phyloP scores from a whole-genome alignment of 345 rosid genomes.

The Eucalyptus tenuipes region DNA sequence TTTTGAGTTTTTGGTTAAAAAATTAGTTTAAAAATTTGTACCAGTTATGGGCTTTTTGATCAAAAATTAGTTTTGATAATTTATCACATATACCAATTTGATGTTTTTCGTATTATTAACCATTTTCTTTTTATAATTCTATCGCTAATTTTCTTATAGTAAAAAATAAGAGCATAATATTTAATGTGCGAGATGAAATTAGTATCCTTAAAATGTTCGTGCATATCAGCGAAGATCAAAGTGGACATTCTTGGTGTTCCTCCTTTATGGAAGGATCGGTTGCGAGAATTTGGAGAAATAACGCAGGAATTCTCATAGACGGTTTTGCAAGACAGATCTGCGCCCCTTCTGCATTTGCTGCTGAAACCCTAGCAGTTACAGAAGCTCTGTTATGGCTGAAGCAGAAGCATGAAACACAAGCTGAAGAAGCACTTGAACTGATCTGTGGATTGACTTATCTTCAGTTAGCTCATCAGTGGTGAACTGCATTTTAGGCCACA shows the following conservation, averaged over 20 bases:
- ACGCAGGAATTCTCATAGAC: not conserved
- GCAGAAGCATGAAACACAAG: not conserved
- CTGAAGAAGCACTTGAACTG: not conserved
- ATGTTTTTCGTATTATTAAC: too few relatives aligned
- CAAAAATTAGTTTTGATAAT: rapidly evolving
- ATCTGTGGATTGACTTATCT: not conserved
- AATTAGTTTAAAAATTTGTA: too few relatives aligned
- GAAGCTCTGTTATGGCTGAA: not conserved
- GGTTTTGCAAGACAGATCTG: not conserved
- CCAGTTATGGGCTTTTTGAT: too few relatives aligned
- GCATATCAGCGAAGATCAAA: too few relatives aligned
- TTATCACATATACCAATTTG: rapidly evolving
- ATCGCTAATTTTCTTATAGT: not conserved
- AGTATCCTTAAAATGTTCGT: not conserved
- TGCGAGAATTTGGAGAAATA: not conserved
- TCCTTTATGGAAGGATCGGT: not conserved
- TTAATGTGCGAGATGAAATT: not conserved
- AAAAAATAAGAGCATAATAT: not conserved
- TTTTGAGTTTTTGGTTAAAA: rapidly evolving
- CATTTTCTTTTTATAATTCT: not conserved
- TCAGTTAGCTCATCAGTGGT: not conserved
- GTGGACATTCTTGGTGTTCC: rapidly evolving
- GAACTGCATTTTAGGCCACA: not conserved
- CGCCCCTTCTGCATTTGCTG: not conserved
- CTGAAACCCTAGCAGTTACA: not conserved